These are phyloP conservation scores for Coccomyxa sp. DNA, from an alignment of 139 green algal genomes.

Conservation along the genomic window DNA sequence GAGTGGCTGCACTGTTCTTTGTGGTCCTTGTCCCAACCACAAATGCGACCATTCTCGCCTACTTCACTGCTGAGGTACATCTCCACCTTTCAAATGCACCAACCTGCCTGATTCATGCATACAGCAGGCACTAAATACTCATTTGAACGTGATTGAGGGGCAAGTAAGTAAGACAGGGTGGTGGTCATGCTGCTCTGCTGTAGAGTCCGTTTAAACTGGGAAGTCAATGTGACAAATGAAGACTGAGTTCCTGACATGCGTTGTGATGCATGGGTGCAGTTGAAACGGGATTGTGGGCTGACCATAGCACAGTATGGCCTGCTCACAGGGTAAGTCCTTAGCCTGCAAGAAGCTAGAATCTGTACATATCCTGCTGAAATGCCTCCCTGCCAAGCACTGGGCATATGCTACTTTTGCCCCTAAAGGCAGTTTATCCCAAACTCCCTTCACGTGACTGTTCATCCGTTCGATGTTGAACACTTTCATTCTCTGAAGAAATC, in stretches of 20 bases:
- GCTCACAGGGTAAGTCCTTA: background rate
- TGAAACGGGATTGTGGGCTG: background rate
- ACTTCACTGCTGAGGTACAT: background rate
- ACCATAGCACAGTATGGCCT: background rate
- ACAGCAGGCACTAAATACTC: background rate
- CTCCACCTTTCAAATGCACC: background rate
- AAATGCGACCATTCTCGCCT: background rate
- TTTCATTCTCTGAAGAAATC: too few species aligned
- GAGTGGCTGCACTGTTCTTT: background rate
- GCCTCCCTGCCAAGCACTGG: too few species aligned
- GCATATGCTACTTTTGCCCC: too few species aligned
- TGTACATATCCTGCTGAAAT: too few species aligned
- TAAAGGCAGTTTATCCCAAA: too few species aligned
- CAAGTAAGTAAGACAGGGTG: background rate
- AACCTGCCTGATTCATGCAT: background rate
- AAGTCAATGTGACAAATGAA: background rate
- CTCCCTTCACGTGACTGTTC: too few species aligned
- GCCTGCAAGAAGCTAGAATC: too few species aligned
- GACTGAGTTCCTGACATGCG: background rate
- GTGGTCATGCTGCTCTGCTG: background rate
- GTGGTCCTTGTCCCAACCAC: background rate
- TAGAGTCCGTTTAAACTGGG: background rate
- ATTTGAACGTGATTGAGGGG: background rate
- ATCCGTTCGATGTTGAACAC: too few species aligned
- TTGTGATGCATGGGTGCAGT: background rate